Conservation (phyloP, 768 basidiomycete species). For the Lepiota subincarnata region DNA sequence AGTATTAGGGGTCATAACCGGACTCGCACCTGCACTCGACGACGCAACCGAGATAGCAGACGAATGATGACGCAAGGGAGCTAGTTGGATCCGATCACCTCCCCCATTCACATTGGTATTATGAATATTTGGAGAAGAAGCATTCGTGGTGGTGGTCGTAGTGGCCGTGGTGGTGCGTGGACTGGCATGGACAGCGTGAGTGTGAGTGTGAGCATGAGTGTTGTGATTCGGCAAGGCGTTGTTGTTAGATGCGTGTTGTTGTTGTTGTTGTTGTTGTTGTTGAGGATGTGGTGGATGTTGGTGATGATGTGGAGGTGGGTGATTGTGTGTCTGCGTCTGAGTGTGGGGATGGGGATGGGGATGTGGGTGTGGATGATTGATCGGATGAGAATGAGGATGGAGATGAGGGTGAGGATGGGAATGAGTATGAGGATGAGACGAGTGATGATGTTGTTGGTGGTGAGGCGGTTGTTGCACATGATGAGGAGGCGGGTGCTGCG, state of each 20-base stretch:
- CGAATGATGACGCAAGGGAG: constrained; percentile 40
- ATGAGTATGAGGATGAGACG: neutral
- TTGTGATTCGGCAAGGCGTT: constrained; percentile 12
- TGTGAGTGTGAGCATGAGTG: constrained; percentile 3
- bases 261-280: constrained; percentile 15
- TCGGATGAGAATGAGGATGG: too few relatives aligned
- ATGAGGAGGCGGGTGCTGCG: constrained; percentile 4
- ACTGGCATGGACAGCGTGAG: constrained; percentile 2
- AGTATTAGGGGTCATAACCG: constrained; percentile 11
- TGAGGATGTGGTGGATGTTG: constrained; percentile 13
- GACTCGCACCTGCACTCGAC: constrained; percentile 11
- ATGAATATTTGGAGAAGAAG: constrained; percentile 14
- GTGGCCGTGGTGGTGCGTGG: constrained; percentile 6
- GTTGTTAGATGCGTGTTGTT: constrained; percentile 12
- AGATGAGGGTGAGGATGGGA: too few relatives aligned
- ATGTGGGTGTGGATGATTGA: neutral
- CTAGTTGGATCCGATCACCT: constrained; percentile 50
- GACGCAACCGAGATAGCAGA: constrained; percentile 1
- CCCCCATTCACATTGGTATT: constrained; percentile 14
- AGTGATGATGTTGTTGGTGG: too few relatives aligned
- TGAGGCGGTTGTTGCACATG: neutral
- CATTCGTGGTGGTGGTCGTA: neutral
- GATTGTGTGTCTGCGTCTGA: too few relatives aligned
- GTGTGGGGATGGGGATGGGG: neutral
- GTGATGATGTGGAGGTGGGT: too few relatives aligned